These are phyloP conservation scores for Acidiella bohemica DNA, from an alignment of 495 filamentous ascomycete species.

Conservation along the genomic window DNA sequence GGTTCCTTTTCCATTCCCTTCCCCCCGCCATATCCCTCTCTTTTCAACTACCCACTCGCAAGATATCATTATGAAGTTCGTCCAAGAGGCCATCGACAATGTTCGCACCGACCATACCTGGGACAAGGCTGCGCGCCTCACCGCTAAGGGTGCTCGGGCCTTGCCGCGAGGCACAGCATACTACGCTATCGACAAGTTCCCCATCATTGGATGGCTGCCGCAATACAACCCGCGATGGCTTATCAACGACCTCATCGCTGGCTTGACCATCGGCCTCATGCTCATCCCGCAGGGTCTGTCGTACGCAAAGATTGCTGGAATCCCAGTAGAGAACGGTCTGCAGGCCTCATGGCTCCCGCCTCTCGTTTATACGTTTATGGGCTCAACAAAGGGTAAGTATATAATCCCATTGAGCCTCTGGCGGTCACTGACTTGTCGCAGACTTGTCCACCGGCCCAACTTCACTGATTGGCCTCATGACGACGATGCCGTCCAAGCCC, in stretches of 20 bases:
- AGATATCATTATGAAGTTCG: too few species aligned
- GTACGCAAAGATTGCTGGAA: conserved; percentile 40
- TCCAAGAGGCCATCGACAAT: too few species aligned
- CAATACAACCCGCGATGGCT: conserved; percentile 37
- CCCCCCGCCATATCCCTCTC: too few species aligned
- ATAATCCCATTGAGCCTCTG: not conserved
- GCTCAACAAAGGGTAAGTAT: conserved; percentile 39
- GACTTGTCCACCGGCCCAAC: conserved; percentile 41
- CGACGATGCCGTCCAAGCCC: conserved; percentile 34
- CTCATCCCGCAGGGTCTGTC: conserved; percentile 39
- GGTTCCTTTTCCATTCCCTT: too few species aligned
- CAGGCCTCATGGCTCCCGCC: conserved; percentile 41
- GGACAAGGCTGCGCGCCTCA: too few species aligned
- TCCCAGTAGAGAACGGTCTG: conserved; percentile 39
- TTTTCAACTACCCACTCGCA: too few species aligned
- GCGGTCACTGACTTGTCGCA: conserved; percentile 14
- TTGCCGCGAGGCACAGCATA: conserved; percentile 25
- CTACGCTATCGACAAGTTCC: conserved; percentile 39
- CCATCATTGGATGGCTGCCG: conserved; percentile 40
- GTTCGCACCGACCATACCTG: too few species aligned
- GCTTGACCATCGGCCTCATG: conserved; percentile 38
- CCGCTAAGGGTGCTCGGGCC: conserved; percentile 10
- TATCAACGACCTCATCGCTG: conserved; percentile 37
- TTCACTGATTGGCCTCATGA: conserved; percentile 38
- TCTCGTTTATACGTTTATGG: conserved; percentile 39